Evolutionary conservation across 148 eudicot species (phyloP), one percentile per base, ranked within the genome.

Genomic region (Drosera capensis): DNA sequence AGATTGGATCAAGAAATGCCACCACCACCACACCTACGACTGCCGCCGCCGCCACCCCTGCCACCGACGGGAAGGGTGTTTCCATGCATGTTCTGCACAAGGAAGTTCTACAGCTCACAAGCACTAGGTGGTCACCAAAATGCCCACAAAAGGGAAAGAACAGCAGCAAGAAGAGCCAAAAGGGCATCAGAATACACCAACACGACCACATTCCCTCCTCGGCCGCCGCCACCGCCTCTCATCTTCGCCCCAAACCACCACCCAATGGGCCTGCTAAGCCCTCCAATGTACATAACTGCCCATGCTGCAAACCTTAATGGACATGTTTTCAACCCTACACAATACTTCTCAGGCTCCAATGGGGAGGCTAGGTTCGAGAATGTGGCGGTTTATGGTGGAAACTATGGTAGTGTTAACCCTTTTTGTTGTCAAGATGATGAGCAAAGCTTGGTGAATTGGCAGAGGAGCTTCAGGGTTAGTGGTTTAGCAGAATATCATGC

Each of bases 91-190:
- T 84, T 84, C 46, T 90, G 97, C 49, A 72, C 92, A 29, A 75
- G 97, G 51, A 90, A 75, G 57, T 90, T 90, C 19, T 76, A 80
- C 48, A 90, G 95, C 37, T 90, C 97, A 36, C 97, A 90, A 60
- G 97, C 97, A 1, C 41, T 90, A 29, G 97, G 97, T 22, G 97
- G 97, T 14, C 97, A 90, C 47, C 99, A 90, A 59, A 90, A 90
- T 46, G 99, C 99, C 5, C 99, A 90, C 74, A 84, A 85, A 60
- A 90, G 78, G 48, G 97, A 90, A 42, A 60, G 97, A 45, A 67
- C 66, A 16, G 86, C 86, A 15, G 93, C 87, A 0, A 67, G 87
- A 52, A 75, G 66, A 55, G 72, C 57, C 20, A 68, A 68, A 40
- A 66, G 77, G 48, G 49, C 60, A 4, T 48, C 63, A 11, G 38